A percentile compares a stretch with the other conserved stretches of the same genome.
Evolutionary conservation across 805 yeast genomes (phyloP).

Genomic region (Kodamaea hsintzibuensis): DNA sequence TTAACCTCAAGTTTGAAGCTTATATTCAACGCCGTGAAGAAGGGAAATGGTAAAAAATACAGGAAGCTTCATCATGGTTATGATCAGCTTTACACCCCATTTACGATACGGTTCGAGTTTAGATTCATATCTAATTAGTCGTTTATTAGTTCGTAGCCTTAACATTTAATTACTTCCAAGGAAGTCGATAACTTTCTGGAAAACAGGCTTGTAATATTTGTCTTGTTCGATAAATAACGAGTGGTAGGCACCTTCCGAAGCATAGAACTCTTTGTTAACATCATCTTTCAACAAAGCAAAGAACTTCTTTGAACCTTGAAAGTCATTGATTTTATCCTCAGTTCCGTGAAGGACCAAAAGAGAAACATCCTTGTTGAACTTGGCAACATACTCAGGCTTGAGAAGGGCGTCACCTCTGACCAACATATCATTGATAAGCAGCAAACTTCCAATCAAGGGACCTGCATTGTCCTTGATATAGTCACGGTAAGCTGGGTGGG

Average conservation of each 20-base stretch:
- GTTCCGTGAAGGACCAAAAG: conserved; percentile 62
- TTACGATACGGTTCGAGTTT: too few relatives aligned
- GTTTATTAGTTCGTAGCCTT: too few relatives aligned
- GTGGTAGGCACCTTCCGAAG: conserved; percentile 41
- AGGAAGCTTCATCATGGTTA: too few relatives aligned
- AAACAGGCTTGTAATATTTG: conserved; percentile 34
- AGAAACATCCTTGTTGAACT: conserved; percentile 43
- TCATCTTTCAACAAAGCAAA: conserved; percentile 31
- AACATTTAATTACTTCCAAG: conserved; percentile 11
- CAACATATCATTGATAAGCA: conserved; percentile 62
- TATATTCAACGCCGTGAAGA: too few relatives aligned
- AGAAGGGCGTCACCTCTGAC: conserved; percentile 58
- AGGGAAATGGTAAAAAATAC: too few relatives aligned
- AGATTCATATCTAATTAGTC: too few relatives aligned
- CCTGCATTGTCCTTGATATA: conserved; percentile 42
- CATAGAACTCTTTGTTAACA: conserved; percentile 29
- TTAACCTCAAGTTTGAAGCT: too few relatives aligned
- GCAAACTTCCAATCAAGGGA: conserved; percentile 51
- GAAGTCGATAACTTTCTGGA: conserved; percentile 43
- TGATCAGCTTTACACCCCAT: too few relatives aligned
- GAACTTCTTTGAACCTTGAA: conserved; percentile 47
- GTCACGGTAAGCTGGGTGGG: conserved; percentile 46
- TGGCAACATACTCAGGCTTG: conserved; percentile 34
- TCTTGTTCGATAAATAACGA: conserved; percentile 47
- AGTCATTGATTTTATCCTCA: conserved; percentile 61